phyloP scores from a whole-genome alignment of 2,329 filamentous ascomycete species.

The Ambrosiella beaveri region DNA sequence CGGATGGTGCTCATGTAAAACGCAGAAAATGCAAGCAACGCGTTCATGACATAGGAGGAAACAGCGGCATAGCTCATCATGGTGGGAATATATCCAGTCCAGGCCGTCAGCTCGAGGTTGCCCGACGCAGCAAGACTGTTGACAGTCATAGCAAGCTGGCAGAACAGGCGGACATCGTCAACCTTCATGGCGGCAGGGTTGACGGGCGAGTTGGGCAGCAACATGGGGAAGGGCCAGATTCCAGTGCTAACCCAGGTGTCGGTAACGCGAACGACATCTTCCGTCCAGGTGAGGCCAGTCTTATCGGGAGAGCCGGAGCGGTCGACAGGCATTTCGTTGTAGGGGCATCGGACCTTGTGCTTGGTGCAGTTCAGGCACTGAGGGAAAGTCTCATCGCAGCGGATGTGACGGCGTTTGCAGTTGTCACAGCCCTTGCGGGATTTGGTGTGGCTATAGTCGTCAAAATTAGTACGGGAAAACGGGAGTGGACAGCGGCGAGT shows the following conservation, averaged over 20 bases:
- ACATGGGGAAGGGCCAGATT: constrained; percentile 67
- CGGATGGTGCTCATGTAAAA: constrained; percentile 85
- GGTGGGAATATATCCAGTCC: constrained; percentile 71
- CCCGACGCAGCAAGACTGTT: constrained; percentile 62
- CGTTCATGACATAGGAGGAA: constrained; percentile 83
- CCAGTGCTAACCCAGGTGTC: constrained; percentile 61
- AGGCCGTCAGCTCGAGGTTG: constrained; percentile 72
- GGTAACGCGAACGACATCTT: constrained; percentile 66
- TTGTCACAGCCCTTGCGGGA: constrained; percentile 96
- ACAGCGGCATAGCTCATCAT: constrained; percentile 69
- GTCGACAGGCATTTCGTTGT: constrained; percentile 66
- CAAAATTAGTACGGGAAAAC: constrained; percentile 13
- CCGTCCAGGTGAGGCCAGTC: constrained; percentile 65
- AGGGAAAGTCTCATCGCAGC: constrained; percentile 93
- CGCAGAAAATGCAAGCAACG: constrained; percentile 82
- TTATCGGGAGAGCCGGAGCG: constrained; percentile 43
- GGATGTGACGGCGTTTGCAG: constrained; percentile 92
- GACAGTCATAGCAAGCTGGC: constrained; percentile 76
- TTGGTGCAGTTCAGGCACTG: constrained; percentile 99
- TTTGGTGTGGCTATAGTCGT: constrained; percentile 71
- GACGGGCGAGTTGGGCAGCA: constrained; percentile 61
- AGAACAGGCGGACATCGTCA: constrained; percentile 72
- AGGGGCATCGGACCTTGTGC: constrained; percentile 95
- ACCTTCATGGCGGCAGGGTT: constrained; percentile 55
- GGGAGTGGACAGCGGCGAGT: neutral